A percentile compares a stretch with the other conserved stretches of the same genome.
Conservation (phyloP, 202 grass and related monocot genomes). For the Digitaria exilis region DNA sequence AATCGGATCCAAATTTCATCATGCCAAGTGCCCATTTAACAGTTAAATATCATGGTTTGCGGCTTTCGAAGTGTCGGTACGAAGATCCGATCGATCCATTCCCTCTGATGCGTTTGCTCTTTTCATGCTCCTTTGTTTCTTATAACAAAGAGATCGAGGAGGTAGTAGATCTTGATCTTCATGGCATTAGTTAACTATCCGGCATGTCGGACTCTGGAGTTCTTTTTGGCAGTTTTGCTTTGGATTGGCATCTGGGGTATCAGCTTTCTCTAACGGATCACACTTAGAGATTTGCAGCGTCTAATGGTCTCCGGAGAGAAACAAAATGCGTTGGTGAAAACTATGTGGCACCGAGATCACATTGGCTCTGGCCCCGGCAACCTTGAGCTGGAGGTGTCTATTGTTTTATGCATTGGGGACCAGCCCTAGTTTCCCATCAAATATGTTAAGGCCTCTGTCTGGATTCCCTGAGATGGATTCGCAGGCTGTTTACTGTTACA, state of each 20-base stretch:
- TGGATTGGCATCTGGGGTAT: slow-evolving; percentile 11
- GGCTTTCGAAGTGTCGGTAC: background rate
- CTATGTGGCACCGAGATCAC: background rate
- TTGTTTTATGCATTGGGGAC: background rate
- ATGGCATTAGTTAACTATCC: slow-evolving; percentile 12
- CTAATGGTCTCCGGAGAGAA: background rate
- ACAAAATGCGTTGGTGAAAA: background rate
- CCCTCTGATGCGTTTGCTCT: slow-evolving; percentile 13
- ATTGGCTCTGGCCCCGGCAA: background rate
- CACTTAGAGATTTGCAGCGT: background rate
- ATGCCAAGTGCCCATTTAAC: background rate
- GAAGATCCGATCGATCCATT: slow-evolving; percentile 20
- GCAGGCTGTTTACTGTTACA: background rate
- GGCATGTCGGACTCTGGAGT: slow-evolving; percentile 3
- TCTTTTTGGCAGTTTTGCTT: slow-evolving; percentile 20
- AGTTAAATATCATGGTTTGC: background rate
- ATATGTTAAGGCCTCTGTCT: background rate
- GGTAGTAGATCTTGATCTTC: slow-evolving; percentile 33
- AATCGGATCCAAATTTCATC: slow-evolving; percentile 13
- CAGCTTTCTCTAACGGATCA: background rate
- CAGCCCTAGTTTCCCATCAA: background rate
- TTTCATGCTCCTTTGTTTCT: slow-evolving; percentile 27
- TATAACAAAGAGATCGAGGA: background rate
- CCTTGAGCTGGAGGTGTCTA: background rate
- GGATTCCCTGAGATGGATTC: slow-evolving; percentile 4